Conservation (phyloP, 306 rosid species). For the Psophocarpus tetragonolobus region DNA sequence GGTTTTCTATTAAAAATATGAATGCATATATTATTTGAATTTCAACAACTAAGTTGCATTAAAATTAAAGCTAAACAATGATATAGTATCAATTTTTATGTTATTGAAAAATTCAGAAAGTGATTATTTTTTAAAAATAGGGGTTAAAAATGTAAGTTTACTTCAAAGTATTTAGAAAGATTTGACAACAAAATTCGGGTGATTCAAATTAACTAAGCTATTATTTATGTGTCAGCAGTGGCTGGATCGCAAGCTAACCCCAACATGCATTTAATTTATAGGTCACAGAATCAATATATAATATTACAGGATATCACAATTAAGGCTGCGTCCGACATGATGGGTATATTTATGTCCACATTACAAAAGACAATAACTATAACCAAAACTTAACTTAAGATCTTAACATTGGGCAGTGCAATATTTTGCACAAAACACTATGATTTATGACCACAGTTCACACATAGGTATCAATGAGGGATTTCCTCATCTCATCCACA, state of each 20-base stretch:
- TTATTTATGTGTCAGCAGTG: background rate
- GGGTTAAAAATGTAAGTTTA: no score
- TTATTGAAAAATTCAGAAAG: no score
- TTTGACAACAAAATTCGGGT: no score
- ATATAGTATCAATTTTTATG: no score
- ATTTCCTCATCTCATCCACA: constrained; percentile 87
- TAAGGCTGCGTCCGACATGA: background rate
- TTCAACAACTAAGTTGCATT: no score
- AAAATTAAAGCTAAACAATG: no score
- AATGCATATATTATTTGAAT: no score
- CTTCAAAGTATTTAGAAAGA: no score
- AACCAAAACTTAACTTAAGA: constrained; percentile 14
- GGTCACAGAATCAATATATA: background rate
- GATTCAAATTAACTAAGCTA: background rate
- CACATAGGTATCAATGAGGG: constrained; percentile 75
- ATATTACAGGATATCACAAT: background rate
- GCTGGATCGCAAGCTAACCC: background rate
- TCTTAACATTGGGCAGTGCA: background rate
- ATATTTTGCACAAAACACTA: background rate
- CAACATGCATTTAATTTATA: background rate
- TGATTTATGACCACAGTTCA: constrained; percentile 39
- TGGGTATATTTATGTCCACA: background rate
- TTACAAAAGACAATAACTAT: background rate
- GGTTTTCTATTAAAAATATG: no score
- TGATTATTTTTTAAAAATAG: no score